Base-by-base conservation (phyloP, 1,284 basidiomycete genomes). In the Trametes versicolor region DNA sequence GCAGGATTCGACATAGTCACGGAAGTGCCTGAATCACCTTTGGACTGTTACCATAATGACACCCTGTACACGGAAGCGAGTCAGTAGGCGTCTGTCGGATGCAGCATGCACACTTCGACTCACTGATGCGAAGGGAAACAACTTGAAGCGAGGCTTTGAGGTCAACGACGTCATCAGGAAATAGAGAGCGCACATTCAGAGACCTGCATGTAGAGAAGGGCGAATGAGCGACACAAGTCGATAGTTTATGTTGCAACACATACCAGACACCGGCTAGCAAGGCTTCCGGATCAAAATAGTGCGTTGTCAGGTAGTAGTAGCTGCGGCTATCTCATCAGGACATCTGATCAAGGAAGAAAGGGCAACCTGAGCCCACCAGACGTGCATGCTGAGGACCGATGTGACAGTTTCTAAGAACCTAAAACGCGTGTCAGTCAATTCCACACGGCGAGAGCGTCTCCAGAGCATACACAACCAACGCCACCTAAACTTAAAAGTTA, bases 271-370 rank as follows among this genome's bases (percentile, higher is more conserved):
- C 29, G 9, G 25, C 0, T 4, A 19, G 9, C 19, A 56, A 19
- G 1, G 41, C 54, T 25, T 32, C 39, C 8, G 41, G 54, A 12
- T 56, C 10, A 27, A 43, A 29, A 27, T 43, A 56, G 13, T 56
- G 27, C 25, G 54, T 56, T 1, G 32, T 21, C 23, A 56, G n/a
- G 32, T 43, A 56, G 39, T 32, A 37, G 27, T 45, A 45, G 54
- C 54, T 54, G 19, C 5, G 19, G 25, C 2, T 13, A 2, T 10
- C 8, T 51, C 19, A n/a, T 12, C 15, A 25, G n/a, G n/a, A n/a
- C n/a, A 48, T 6, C 21, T 3, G 10, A 5, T 4, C 2, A n/a
- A 48, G 9, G 2, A 6, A 7, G 49, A 19, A 12, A 7, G 34
- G 15, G 5, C n/a, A n/a, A n/a, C n/a, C n/a, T 8, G 6, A 15